Percentiles rank a stretch among this genome's conserved stretches.
These are phyloP conservation scores for Triglochin maritima DNA, from an alignment of 106 monocot species.

Conservation along the genomic window DNA sequence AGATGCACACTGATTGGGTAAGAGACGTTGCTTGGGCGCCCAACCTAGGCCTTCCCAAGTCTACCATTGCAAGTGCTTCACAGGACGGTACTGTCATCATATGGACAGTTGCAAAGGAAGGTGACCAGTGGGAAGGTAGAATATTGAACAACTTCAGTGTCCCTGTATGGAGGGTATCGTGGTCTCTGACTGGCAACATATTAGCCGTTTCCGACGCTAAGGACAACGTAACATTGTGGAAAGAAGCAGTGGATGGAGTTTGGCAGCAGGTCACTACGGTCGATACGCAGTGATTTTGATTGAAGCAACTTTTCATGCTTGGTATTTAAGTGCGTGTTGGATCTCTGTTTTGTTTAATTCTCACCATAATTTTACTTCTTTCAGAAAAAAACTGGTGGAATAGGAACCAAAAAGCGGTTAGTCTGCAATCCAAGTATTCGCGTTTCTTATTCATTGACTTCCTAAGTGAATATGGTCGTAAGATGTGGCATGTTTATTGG, in stretches of 20 bases:
- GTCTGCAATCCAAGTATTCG: no score
- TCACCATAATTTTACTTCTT: no score
- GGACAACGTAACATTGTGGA: conserved; percentile 19
- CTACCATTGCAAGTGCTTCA: conserved; percentile 20
- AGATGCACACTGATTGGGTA: conserved; percentile 19
- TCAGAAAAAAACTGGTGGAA: no score
- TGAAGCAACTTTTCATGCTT: no score
- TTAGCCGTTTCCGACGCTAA: conserved; percentile 19
- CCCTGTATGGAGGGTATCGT: conserved; percentile 22
- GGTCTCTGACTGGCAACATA: conserved; percentile 24
- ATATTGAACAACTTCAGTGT: conserved; percentile 20
- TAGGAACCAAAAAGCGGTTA: no score
- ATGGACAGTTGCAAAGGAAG: conserved; percentile 19
- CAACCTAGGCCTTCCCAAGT: conserved; percentile 22
- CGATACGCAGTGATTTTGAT: conserved; percentile 3
- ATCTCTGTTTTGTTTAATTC: no score
- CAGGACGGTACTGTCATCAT: conserved; percentile 23
- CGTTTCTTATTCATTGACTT: no score
- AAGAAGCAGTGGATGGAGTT: conserved; percentile 18
- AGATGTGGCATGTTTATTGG: no score
- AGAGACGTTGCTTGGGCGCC: conserved; percentile 26
- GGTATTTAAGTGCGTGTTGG: no score
- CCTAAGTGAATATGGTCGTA: no score
- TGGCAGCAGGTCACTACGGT: conserved; percentile 20
- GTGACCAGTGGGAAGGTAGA: conserved; percentile 25